Base-by-base conservation (phyloP, 2,329 filamentous ascomycete species). In the Pseudocercospora crystallina region DNA sequence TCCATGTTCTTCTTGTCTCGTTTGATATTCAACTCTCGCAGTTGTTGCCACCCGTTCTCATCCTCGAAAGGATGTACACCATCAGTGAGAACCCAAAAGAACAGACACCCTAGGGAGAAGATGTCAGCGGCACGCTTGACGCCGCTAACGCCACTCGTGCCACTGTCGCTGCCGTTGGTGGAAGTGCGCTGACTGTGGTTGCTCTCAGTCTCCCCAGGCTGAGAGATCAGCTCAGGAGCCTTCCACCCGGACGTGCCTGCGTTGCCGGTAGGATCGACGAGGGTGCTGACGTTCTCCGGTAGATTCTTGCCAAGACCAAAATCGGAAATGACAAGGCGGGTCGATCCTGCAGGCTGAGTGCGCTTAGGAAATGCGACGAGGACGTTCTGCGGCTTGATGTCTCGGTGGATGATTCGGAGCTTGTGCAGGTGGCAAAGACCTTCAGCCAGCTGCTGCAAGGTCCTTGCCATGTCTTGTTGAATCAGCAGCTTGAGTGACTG, bases 291-390 rank as follows among this genome's bases (percentile, higher is more conserved):
- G 5, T 91, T 90, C 47, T 90, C 90, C 58, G 96, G 94, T 12
- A 99, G 76, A 65, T 96, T 97, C 77, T 97, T 99, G 70, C 94
- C 97, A 0, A 99, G 81, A 5, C 94, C 94, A 71, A 99, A 99
- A 69, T 99, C 94, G 0, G 94, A 97, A 32, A 99, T 96, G 4
- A 99, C 82, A 33, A 99, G 79, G n/a, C 92, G 86, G 17, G 90
- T 85, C 32, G 79, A 82, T 12, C 53, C 59, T 36, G 82, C 82
- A 52, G 84, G 80, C 61, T 86, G 84, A 59, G 80, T 84, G 74
- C 86, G 84, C 51, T 82, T 81, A 1, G 83, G 82, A 55, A 80
- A 80, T 17, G 83, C 81, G 52, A 97, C 90, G 1, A 99, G 78
- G 43, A 99, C 97, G 62, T 99, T 99, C 65, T 99, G 94, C 0